Percentiles rank a stretch among this genome's conserved stretches.
phyloP scores from a whole-genome alignment of 75 land plant genomes.

The Cunninghamia lanceolata region DNA sequence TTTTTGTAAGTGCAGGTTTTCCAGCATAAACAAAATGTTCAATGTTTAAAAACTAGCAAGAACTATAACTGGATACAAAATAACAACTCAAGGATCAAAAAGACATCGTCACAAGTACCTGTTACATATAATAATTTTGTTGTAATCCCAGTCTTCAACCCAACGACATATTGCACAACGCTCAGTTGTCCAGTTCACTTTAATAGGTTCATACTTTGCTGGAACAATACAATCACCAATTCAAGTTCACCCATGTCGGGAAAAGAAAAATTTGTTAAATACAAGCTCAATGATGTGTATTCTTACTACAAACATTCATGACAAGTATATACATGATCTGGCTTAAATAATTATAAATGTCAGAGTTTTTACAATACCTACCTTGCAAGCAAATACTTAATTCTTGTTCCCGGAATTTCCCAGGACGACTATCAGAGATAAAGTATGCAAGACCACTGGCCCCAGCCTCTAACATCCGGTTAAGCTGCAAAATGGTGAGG shows the following conservation, averaged over 20 bases:
- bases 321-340: not conserved
- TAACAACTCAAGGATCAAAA: not conserved
- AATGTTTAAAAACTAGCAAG: not conserved
- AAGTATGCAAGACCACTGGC: conserved; percentile 37
- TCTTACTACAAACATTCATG: not conserved
- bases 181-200: conserved; percentile 87
- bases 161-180: conserved; percentile 94
- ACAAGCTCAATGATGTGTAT: not conserved
- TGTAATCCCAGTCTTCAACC: conserved; percentile 96
- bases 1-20: not conserved
- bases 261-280: not conserved
- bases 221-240: conserved; percentile 9
- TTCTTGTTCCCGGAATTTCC: conserved; percentile 44
- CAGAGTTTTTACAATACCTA: conserved; percentile 7
- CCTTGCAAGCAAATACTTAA: conserved; percentile 54
- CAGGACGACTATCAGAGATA: conserved; percentile 34
- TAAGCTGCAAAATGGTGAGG: conserved; percentile 27
- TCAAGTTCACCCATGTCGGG: not conserved
- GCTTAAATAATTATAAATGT: not conserved
- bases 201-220: conserved; percentile 83
- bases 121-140: conserved; percentile 96
- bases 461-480: conserved; percentile 26
- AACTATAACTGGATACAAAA: not conserved
- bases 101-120: conserved; percentile 45
- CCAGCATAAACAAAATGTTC: not conserved